Conservation (phyloP, 257 asterid species). For the Forsythia viridissima region DNA sequence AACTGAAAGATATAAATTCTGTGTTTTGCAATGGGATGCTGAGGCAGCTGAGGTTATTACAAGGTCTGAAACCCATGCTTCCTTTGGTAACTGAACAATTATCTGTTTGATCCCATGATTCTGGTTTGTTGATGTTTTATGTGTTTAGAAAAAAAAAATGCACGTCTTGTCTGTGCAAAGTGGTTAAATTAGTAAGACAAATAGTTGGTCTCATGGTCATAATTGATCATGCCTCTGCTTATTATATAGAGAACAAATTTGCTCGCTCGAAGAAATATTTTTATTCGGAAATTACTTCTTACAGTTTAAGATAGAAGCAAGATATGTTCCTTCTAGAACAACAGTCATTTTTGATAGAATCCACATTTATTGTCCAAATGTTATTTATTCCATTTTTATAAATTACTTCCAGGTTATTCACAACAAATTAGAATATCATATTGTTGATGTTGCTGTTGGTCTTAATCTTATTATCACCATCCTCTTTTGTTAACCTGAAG, state of each 20-base stretch:
- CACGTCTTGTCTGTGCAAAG: background rate
- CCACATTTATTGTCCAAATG: background rate
- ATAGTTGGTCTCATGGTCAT: conserved; percentile 18
- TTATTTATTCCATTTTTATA: background rate
- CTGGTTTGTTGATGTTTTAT: background rate
- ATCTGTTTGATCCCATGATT: background rate
- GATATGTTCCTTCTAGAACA: background rate
- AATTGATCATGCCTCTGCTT: background rate
- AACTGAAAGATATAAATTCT: conserved; percentile 86
- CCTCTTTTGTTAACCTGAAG: background rate
- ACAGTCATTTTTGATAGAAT: background rate
- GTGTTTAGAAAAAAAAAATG: background rate
- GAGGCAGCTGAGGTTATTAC: conserved; percentile 77
- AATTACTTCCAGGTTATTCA: background rate
- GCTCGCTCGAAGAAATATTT: background rate
- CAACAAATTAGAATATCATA: background rate
- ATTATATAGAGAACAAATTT: background rate
- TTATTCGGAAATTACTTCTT: conserved; percentile 4
- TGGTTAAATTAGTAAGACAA: background rate
- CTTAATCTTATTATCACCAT: background rate
- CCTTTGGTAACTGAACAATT: background rate
- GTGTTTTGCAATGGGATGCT: conserved; percentile 91
- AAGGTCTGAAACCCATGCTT: conserved; percentile 45
- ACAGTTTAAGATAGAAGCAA: background rate
- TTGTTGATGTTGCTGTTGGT: background rate